A percentile compares a stretch with the other conserved stretches of the same genome.
Conservation (phyloP, 2,329 filamentous ascomycete species). For the Pyricularia grisea region DNA sequence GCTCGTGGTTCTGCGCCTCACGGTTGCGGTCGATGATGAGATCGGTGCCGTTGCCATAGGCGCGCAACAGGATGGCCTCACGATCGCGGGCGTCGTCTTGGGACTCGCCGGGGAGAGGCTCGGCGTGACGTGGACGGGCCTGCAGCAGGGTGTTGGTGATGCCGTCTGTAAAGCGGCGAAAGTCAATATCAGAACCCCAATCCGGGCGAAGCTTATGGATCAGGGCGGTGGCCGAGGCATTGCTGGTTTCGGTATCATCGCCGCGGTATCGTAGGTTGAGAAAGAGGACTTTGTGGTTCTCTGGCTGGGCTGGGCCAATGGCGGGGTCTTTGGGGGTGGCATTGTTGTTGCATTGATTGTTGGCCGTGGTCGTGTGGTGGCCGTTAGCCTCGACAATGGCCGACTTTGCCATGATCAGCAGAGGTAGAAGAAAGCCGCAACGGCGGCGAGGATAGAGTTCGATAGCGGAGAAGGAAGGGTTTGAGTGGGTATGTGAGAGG, state of each 20-base stretch:
- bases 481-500: background rate
- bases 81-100: constrained; percentile 39
- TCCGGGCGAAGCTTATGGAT: constrained; percentile 73
- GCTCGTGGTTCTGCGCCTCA: constrained; percentile 69
- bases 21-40: constrained; percentile 93
- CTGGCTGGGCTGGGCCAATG: constrained; percentile 2
- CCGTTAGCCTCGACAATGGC: constrained; percentile 4
- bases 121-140: constrained; percentile 24
- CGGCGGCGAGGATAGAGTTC: background rate
- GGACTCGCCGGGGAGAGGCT: constrained; percentile 22
- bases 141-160: constrained; percentile 93
- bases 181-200: constrained; percentile 60
- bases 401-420: constrained; percentile 5
- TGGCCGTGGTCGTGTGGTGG: constrained; percentile 4
- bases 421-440: background rate
- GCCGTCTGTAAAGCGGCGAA: constrained; percentile 89
- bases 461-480: background rate
- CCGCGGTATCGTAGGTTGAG: constrained; percentile 74
- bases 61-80: constrained; percentile 80
- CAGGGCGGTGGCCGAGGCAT: constrained; percentile 69
- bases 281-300: constrained; percentile 41
- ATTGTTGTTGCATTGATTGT: constrained; percentile 13
- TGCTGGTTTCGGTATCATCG: constrained; percentile 47
- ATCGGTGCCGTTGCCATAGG: constrained; percentile 90
- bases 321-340: background rate